These are phyloP conservation scores for Rhodotorula diobovata DNA, from an alignment of 768 basidiomycete genomes.

Conservation along the genomic window DNA sequence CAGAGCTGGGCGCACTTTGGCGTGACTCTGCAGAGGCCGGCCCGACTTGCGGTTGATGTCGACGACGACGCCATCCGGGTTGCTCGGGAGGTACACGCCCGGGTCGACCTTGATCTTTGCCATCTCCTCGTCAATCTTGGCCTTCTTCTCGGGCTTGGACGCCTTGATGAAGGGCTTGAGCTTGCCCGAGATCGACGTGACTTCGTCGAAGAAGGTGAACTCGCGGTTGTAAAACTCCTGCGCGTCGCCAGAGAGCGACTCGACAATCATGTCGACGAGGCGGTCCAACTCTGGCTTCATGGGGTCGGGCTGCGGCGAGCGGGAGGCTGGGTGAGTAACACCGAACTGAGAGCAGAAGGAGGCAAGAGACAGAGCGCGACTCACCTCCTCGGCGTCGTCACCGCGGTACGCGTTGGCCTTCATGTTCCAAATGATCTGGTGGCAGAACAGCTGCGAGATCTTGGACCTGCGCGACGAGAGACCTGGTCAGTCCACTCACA, in stretches of 20 bases:
- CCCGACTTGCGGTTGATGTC: slow-evolving; percentile 97
- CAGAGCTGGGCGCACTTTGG: slow-evolving; percentile 61
- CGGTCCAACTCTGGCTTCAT: slow-evolving; percentile 93
- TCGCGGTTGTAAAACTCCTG: slow-evolving; percentile 87
- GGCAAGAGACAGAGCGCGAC: slow-evolving; percentile 41
- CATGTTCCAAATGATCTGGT: slow-evolving; percentile 99
- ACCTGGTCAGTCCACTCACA: neutral
- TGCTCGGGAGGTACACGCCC: slow-evolving; percentile 96
- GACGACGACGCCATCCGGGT: slow-evolving; percentile 93
- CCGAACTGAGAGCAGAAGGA: neutral
- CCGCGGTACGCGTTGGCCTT: slow-evolving; percentile 95
- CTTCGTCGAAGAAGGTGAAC: slow-evolving; percentile 90
- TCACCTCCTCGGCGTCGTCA: slow-evolving; percentile 75
- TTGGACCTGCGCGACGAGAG: slow-evolving; percentile 54
- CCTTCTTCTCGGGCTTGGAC: slow-evolving; percentile 95
- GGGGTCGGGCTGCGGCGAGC: slow-evolving; percentile 68
- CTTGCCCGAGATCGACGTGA: slow-evolving; percentile 97
- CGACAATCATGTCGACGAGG: slow-evolving; percentile 74
- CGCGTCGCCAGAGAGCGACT: slow-evolving; percentile 80
- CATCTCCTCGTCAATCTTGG: slow-evolving; percentile 99
- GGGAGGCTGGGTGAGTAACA: neutral
- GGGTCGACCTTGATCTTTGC: slow-evolving; percentile 84
- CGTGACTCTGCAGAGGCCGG: slow-evolving; percentile 91
- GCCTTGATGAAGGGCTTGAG: slow-evolving; percentile 93
- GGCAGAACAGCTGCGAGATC: slow-evolving; percentile 95